Evolutionary conservation across 2,329 filamentous ascomycete genomes (phyloP).

Genomic region (Epichloe festucae): DNA sequence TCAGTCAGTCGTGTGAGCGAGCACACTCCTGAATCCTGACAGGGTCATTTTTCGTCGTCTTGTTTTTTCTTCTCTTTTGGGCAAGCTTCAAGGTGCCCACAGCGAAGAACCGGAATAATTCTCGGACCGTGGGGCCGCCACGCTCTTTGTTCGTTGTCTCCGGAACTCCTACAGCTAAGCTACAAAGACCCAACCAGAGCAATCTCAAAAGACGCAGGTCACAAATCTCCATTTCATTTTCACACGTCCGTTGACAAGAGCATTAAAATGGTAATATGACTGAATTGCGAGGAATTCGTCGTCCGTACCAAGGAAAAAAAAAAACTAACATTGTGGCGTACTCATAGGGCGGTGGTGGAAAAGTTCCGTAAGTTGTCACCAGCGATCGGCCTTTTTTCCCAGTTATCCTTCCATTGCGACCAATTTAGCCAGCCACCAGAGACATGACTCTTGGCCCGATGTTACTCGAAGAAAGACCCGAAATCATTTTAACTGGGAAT

Average conservation of each 20-base stretch:
- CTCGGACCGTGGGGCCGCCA: neutral
- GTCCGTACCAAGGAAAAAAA: neutral
- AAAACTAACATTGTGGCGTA: neutral
- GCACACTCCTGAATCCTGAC: neutral
- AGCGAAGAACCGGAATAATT: neutral
- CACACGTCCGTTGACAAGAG: constrained; percentile 20
- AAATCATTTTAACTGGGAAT: neutral
- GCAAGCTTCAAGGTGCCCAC: neutral
- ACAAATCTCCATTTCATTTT: constrained; percentile 10
- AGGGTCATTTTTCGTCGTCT: no score
- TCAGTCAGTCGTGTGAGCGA: constrained; percentile 7
- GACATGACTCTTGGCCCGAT: constrained; percentile 6
- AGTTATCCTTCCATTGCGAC: neutral
- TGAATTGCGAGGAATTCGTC: neutral
- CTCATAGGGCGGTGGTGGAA: constrained; percentile 62
- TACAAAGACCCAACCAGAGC: neutral
- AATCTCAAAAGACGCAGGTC: constrained; percentile 17
- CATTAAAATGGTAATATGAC: constrained; percentile 42
- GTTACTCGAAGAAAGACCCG: constrained; percentile 3
- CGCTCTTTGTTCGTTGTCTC: neutral
- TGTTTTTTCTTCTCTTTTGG: no score
- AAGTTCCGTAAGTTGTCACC: constrained; percentile 36
- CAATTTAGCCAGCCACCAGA: constrained; percentile 9
- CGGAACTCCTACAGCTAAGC: no score
- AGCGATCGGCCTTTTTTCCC: no score